phyloP scores from a whole-genome alignment of 129 eudicot species.

The Flaveria brownii region DNA sequence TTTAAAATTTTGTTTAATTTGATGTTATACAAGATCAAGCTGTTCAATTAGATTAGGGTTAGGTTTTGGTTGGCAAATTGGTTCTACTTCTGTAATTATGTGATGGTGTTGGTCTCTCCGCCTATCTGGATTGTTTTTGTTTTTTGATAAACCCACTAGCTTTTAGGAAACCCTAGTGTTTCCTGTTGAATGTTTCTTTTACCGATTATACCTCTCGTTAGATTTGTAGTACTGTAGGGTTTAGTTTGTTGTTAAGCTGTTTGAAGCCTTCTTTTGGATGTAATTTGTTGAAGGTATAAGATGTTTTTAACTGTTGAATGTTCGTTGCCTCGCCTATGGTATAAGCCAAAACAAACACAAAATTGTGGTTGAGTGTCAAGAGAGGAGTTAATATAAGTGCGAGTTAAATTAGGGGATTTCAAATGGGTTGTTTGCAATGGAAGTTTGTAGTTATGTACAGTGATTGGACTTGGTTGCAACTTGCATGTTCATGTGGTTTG shows the following conservation, averaged over 20 bases:
- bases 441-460: neutral
- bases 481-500: neutral
- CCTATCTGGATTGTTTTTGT: neutral
- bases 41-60: constrained; percentile 4
- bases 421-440: neutral
- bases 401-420: neutral
- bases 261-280: neutral
- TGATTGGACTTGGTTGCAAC: neutral
- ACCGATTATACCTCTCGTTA: neutral
- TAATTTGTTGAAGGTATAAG: neutral
- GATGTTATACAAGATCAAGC: neutral
- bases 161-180: constrained; percentile 21
- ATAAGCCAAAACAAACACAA: neutral
- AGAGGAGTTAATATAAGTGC: neutral
- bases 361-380: neutral
- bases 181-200: neutral
- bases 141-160: neutral
- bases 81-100: neutral
- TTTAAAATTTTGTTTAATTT: neutral
- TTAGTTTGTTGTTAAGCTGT: constrained; percentile 15
- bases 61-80: neutral
- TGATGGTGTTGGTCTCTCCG: neutral
- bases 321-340: neutral
- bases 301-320: neutral
- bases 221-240: neutral